Base-by-base conservation (phyloP, 495 filamentous ascomycete genomes). In the Trichoderma erinaceum region DNA sequence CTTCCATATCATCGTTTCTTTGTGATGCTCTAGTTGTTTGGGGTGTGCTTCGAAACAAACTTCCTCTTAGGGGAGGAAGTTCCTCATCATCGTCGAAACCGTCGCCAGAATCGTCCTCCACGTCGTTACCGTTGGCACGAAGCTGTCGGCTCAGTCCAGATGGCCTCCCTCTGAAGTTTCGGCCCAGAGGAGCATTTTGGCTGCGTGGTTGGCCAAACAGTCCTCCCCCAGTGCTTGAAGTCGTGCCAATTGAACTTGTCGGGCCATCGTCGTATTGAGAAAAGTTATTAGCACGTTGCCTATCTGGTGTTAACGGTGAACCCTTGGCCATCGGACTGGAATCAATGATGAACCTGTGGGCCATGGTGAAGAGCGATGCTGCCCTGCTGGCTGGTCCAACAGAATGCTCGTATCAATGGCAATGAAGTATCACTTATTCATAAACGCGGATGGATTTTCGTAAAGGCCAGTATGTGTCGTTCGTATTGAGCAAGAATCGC, bases 161-260 rank as follows among this genome's bases (percentile, higher is more conserved):
- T 38, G 78, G 73, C 71, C 77, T 72, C 68, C 56, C 73, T 68
- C 81, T 72, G 74, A 84, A 29, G 29, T 29, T 29, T 29, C 80
- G 69, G 70, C 82, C 77, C 71, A 83, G 68, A 67, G 79, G 77
- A 69, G 70, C 72, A 70, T 76, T 83, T 73, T 66, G 67, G 79
- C 75, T 82, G 73, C 69, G 74, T 68, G 70, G 68, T 68, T 68
- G 71, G 61, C 67, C 73, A 58, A 72, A 76, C 66, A 73, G 75
- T 56, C 73, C 77, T 69, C 77, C 78, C 63, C 75, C 75, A 46
- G 72, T 75, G 61, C 69, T 70, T 71, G 75, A 79, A 70, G 80
- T 73, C 32, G 67, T 75, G 75, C 81, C 66, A 76, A 78, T 68
- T 77, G 92, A 94, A 1, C 89, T 93, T 0, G 92, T 93, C 41